Conservation (phyloP, 768 basidiomycete genomes). For the Filobasidium floriforme region DNA sequence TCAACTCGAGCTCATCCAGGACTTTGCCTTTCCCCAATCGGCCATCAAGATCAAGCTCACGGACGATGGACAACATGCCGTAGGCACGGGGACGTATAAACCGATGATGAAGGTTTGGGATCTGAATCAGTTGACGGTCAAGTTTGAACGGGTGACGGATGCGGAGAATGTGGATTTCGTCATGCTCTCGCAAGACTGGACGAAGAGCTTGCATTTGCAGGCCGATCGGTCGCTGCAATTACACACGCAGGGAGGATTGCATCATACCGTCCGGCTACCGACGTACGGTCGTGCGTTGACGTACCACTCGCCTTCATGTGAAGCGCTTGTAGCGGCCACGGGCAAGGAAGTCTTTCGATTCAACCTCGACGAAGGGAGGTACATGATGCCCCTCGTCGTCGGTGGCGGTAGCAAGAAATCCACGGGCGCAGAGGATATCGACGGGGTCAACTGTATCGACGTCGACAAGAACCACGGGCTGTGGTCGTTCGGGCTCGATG, state of each 20-base stretch:
- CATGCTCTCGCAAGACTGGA: conserved; percentile 96
- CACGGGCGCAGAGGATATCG: conserved; percentile 51
- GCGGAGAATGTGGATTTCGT: conserved; percentile 96
- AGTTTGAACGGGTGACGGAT: conserved; percentile 93
- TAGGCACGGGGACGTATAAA: conserved; percentile 96
- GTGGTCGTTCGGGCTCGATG: conserved; percentile 80
- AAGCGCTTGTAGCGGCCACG: conserved; percentile 73
- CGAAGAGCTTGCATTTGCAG: conserved; percentile 93
- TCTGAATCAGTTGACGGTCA: conserved; percentile 78
- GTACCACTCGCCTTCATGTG: conserved; percentile 90
- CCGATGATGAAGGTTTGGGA: conserved; percentile 96
- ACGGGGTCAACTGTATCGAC: conserved; percentile 83
- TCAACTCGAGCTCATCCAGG: conserved; percentile 82
- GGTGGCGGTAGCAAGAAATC: conserved; percentile 10
- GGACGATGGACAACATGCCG: conserved; percentile 79
- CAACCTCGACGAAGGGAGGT: conserved; percentile 90
- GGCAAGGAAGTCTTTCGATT: conserved; percentile 85
- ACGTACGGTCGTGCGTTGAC: conserved; percentile 84
- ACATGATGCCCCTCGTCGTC: conserved; percentile 59
- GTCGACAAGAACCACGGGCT: conserved; percentile 89
- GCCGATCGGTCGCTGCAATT: conserved; percentile 88
- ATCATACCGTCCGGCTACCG: conserved; percentile 89
- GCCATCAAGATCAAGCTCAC: conserved; percentile 86
- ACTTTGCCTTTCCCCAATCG: conserved; percentile 95
- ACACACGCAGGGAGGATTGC: conserved; percentile 86